Evolutionary conservation across 164 flowering plant genomes (phyloP).

Genomic region (Chimonanthus praecox): DNA sequence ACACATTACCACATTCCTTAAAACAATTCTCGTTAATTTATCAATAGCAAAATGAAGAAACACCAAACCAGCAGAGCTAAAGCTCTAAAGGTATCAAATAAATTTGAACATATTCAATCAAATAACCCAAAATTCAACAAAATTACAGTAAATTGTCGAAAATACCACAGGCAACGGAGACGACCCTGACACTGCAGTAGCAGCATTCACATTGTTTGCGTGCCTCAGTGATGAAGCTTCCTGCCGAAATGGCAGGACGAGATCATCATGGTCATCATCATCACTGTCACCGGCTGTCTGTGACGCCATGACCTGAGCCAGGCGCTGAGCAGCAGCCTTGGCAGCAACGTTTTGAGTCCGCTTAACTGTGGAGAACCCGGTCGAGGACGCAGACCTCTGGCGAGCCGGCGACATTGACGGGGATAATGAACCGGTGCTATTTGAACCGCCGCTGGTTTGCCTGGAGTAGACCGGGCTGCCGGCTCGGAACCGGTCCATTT

Average conservation of each 20-base stretch:
- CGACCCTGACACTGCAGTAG: neutral
- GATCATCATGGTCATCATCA: neutral
- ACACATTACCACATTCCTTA: no score
- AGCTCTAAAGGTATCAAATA: no score
- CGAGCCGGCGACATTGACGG: neutral
- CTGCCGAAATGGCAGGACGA: neutral
- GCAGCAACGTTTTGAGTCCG: neutral
- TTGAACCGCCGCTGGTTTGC: no score
- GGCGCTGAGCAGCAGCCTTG: neutral
- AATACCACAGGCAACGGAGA: neutral
- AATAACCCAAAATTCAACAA: neutral
- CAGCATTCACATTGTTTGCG: neutral
- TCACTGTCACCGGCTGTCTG: neutral
- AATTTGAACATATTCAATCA: neutral
- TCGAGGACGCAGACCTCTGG: neutral
- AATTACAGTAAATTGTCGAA: neutral
- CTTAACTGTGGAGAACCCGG: neutral
- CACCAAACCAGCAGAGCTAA: no score
- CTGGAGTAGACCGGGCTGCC: neutral
- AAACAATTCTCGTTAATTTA: no score
- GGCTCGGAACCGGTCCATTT: neutral
- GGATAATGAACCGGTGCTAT: neutral
- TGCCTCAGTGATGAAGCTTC: neutral
- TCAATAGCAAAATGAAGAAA: no score
- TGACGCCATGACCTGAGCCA: neutral